Evolutionary conservation across 1,284 basidiomycete genomes (phyloP), one percentile per base, ranked within the genome.

Genomic region (Microbotryum violaceum): DNA sequence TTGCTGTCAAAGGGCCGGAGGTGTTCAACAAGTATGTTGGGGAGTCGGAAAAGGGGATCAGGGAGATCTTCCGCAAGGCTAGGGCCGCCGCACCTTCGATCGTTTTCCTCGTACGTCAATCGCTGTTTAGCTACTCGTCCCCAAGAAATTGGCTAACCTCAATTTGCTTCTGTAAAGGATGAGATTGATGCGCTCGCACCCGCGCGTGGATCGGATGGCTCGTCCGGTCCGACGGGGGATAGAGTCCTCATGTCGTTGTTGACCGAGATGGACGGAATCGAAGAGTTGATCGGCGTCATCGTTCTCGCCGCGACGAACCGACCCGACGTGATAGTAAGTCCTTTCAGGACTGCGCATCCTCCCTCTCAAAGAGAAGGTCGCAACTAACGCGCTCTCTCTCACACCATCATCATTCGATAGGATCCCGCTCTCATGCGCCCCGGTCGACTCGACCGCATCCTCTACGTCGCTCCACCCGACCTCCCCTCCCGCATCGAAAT

Each of bases 201-300:
- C 0, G 85, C 89, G 0, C 83, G 96, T 42, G 73, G 72, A 1
- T 66, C 74, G 18, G 82, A 83, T 2, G 82, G 82, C 16, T 84
- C 85, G 52, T 78, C 78, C 6, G 82, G 83, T 48, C 81, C 85
- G 0, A 86, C 91, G 68, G 75, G 75, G n/a, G 87, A 90, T 70
- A 90, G 94, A 8, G 90, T 97, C 16, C 81, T 99, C 21, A 96
- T 92, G 0, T 94, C 86, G 62, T 79, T 99, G 23, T 77, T 99
- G 57, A 98, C 93, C 73, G 96, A 97, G 76, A 97, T 98, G 91
- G 96, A 98, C 74, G 96, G 96, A 16, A 88, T 98, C 2, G 91
- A 97, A 75, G 88, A 91, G 75, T 80, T 97, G 23, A 80, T 87
- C 5, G 91, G 92, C 1, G 96, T 98, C 18, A 91, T 91, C 0